Evolutionary conservation across 164 flowering plant species (phyloP), one percentile per base, ranked within the genome.

Genomic region (Nelumbo lutea): DNA sequence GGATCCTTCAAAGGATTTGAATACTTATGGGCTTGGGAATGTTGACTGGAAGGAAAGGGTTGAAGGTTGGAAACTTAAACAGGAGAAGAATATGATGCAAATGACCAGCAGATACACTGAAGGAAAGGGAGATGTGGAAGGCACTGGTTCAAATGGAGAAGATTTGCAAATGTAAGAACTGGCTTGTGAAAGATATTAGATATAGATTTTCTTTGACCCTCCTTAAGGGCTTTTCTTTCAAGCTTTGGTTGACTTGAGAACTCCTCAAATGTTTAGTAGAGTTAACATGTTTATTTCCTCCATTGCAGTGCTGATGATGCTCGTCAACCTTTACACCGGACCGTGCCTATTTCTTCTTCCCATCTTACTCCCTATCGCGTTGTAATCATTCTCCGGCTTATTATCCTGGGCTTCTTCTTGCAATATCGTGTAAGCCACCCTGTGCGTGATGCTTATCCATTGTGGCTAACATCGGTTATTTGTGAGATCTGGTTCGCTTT

Each of bases 31-130:
- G 59, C 92, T 95, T 68, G 96, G 96, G 63, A 89, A 82, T 84
- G 98, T 95, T 78, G 98, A 95, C 83, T 95, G 98, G 98, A 95
- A 90, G 73, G 98, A 92, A 79, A 84, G 98, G 74, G 95, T 96
- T 66, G 99, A 92, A 75, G 86, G 98, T 48, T 96, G 99, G 98
- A 96, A 93, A 72, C 87, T 93, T 62, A 92, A 90, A 75, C 96
- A 93, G 78, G 97, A 96, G 65, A 91, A 90, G 76, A 93, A 84
- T 73, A 78, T 84, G 77, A 79, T 81, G 83, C 95, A 90, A 59
- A 78, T 86, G 87, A 80, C 81, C 65, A 82, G 78, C 70, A 84
- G 85, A 76, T 88, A 85, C 74, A 38, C 83, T 59, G 96, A 90
- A 70, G 97, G 93, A 64, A 91, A 89, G 76, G 93, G 96, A 52